These are phyloP conservation scores for Cyanidium caldarium DNA, from an alignment of 23 red algal genomes.

Conservation along the genomic window DNA sequence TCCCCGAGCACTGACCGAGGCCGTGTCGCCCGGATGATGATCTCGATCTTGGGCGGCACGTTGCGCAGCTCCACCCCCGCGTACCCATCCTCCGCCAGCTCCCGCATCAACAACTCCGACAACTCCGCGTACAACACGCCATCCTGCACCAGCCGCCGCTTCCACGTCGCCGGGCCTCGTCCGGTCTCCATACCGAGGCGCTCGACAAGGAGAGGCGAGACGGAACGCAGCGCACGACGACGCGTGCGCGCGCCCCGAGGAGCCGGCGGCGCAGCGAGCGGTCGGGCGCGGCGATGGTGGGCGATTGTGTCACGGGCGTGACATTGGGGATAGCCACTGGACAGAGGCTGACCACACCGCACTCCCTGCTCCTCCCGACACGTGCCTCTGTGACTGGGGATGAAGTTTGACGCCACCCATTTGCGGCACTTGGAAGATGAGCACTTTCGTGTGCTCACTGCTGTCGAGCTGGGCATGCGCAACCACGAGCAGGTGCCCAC, in stretches of 20 bases:
- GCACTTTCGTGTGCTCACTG: slow-evolving; percentile 77
- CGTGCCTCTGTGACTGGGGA: neutral
- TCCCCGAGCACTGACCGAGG: slow-evolving; percentile 79
- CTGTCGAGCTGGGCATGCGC: slow-evolving; percentile 96
- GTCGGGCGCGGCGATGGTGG: no score
- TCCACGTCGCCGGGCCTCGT: slow-evolving; percentile 43
- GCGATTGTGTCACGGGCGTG: no score
- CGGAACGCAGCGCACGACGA: no score
- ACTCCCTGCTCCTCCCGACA: no score
- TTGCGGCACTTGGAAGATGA: slow-evolving; percentile 48
- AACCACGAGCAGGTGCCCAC: slow-evolving; percentile 91
- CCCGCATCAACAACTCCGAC: slow-evolving; percentile 80
- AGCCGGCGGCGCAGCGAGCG: no score
- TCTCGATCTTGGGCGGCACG: slow-evolving; percentile 49
- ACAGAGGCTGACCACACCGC: no score
- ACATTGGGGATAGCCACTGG: no score
- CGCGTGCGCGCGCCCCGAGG: no score
- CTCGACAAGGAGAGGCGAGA: no score
- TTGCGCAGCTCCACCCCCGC: slow-evolving; percentile 88
- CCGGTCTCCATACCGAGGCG: neutral
- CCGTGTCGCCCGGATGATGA: slow-evolving; percentile 90
- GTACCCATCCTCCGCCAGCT: slow-evolving; percentile 95
- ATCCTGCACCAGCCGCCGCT: slow-evolving; percentile 84
- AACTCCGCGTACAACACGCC: slow-evolving; percentile 91
- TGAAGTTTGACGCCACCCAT: slow-evolving; percentile 77